Evolutionary conservation across 106 monocot species (phyloP).

Genomic region (Dioscorea alata): DNA sequence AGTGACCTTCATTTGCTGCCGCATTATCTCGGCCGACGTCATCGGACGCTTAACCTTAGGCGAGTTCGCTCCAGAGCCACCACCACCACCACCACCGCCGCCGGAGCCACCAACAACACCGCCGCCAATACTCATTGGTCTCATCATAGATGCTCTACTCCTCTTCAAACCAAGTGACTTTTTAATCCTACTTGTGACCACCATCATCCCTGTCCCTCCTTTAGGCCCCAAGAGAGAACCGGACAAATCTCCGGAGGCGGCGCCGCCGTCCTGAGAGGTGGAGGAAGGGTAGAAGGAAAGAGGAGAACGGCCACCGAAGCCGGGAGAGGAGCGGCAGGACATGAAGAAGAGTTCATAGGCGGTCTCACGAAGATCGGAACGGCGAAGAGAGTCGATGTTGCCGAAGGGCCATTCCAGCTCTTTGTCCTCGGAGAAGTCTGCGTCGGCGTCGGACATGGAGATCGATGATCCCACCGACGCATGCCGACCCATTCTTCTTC

Average conservation of each 20-base stretch:
- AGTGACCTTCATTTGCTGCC: constrained; percentile 60
- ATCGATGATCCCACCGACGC: constrained; percentile 5
- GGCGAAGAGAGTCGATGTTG: constrained; percentile 48
- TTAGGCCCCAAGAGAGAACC: neutral
- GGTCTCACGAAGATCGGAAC: constrained; percentile 58
- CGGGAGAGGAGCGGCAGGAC: constrained; percentile 60
- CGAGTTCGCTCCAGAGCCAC: neutral
- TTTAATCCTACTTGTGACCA: constrained; percentile 43
- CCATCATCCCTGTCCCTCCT: constrained; percentile 34
- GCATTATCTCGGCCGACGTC: constrained; percentile 69
- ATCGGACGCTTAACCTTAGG: constrained; percentile 46
- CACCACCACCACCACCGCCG: neutral
- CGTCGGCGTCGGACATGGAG: constrained; percentile 13
- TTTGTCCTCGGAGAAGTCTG: neutral
- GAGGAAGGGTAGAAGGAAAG: constrained; percentile 15
- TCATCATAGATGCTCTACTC: constrained; percentile 27
- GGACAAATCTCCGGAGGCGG: neutral
- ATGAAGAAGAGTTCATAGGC: constrained; percentile 93
- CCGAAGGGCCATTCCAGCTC: constrained; percentile 82
- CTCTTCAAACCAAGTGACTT: constrained; percentile 40
- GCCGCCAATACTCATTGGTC: constrained; percentile 11
- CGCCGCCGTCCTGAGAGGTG: neutral
- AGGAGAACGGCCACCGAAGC: constrained; percentile 25
- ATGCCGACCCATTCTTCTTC: constrained; percentile 1
- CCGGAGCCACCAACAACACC: neutral